These are phyloP conservation scores for Trichoderma afroharzianum DNA, from an alignment of 2,329 filamentous ascomycete genomes.

Conservation along the genomic window DNA sequence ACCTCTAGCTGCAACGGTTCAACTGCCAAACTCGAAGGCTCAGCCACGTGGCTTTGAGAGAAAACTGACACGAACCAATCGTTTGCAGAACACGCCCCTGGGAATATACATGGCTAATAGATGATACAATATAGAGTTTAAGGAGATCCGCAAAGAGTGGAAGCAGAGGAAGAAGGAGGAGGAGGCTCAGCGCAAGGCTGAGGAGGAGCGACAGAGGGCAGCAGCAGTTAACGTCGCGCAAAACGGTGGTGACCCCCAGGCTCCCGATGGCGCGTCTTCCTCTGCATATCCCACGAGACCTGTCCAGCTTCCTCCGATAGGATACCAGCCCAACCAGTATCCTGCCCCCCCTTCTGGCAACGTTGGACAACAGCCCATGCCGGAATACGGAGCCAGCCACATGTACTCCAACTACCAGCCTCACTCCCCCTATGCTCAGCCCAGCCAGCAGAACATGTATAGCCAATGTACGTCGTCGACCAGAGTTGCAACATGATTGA, in stretches of 20 bases:
- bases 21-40: background rate
- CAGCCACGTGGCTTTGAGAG: background rate
- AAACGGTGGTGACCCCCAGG: conserved; percentile 48
- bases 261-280: conserved; percentile 40
- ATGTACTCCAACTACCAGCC: conserved; percentile 58
- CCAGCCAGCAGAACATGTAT: conserved; percentile 57
- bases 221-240: conserved; percentile 52
- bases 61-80: background rate
- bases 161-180: conserved; percentile 99
- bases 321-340: conserved; percentile 66
- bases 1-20: background rate
- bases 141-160: conserved; percentile 98
- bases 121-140: conserved; percentile 73
- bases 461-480: conserved; percentile 50
- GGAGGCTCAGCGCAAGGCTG: conserved; percentile 81
- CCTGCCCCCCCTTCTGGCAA: conserved; percentile 56
- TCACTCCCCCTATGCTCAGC: conserved; percentile 56
- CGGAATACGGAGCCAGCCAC: conserved; percentile 53
- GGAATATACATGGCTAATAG: background rate
- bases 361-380: conserved; percentile 49
- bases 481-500: background rate
- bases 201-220: conserved; percentile 74
- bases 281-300: conserved; percentile 55
- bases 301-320: conserved; percentile 70
- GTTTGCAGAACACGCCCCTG: background rate